Evolutionary conservation across 1,284 basidiomycete species (phyloP), one percentile per base, ranked within the genome.

Genomic region (Cutaneotrichosporon cavernicola): DNA sequence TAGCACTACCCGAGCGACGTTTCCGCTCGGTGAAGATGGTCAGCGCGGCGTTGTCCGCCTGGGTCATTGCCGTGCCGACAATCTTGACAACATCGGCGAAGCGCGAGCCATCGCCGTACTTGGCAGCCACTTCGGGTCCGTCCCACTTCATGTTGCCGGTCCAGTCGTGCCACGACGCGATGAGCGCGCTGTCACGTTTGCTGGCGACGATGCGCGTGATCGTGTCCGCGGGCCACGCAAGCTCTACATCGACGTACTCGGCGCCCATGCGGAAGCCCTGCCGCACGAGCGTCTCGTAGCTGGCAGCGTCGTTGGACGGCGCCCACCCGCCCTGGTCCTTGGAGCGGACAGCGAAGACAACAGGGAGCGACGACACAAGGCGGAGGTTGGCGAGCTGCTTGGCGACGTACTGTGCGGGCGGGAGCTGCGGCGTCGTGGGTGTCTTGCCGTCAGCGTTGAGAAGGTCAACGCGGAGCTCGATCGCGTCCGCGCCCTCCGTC

Each of bases 91-190:
- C 87, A 80, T 99, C 94, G 10, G 94, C 94, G 55, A 88, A 83
- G 65, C 82, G 81, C 40, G 83, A 81, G 6, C 90, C 90, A 38
- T 85, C 72, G 40, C 84, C 83, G 76, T 90, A 91, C 74, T 89
- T 90, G 65, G 86, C 85, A 70, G 86, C 85, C 51, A 90, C 87
- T 31, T 84, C 79, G 4, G 85, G 78, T 13, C 88, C 84, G 68
- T 88, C 85, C 96, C 96, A 99, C 68, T 86, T 86, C 82, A 97
- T 85, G 22, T 84, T 82, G 3, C 96, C 95, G 47, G 86, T 88
- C 88, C 90, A 93, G 75, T 99, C 94, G 77, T 98, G 95, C 87
- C 89, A 96, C 11, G 93, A 97, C 0, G 92, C 91, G 65, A 99
- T 89, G 73, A 98, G 87, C 72, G 89, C 85, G 0, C 90, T 89